Conservation (phyloP, 2,329 filamentous ascomycete species). For the Botryotinia narcissicola region DNA sequence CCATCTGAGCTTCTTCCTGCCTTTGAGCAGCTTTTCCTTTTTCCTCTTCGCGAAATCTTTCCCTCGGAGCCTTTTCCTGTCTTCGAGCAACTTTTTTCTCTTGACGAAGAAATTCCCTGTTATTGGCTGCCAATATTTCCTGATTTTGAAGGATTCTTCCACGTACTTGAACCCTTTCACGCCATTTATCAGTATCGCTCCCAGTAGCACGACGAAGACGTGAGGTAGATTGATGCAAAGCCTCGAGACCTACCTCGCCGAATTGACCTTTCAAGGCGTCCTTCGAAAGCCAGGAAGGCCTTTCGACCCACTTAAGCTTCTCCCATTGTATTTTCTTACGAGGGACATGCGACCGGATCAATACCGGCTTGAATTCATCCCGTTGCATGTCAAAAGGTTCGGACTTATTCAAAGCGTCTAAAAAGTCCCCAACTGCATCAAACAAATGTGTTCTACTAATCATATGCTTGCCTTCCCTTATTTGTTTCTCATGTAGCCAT, state of each 20-base stretch:
- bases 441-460: too few species aligned
- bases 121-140: too few species aligned
- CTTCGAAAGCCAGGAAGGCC: not conserved
- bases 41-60: too few species aligned
- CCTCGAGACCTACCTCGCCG: not conserved
- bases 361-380: too few species aligned
- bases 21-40: too few species aligned
- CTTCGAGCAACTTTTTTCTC: not conserved
- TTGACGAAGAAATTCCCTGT: too few species aligned
- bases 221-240: not conserved
- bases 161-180: rapidly evolving
- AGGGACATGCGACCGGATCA: too few species aligned
- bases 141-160: rapidly evolving
- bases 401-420: rapidly evolving
- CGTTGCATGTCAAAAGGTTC: not conserved
- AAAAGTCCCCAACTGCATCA: not conserved
- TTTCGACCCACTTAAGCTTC: not conserved
- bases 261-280: not conserved
- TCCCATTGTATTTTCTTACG: too few species aligned
- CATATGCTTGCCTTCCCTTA: too few species aligned
- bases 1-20: not conserved
- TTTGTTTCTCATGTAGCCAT: not conserved
- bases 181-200: rapidly evolving
- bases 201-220: not conserved
- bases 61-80: not conserved